Conservation (phyloP, 2,329 filamentous ascomycete species). For the Neopestalotiopsis clavispora region DNA sequence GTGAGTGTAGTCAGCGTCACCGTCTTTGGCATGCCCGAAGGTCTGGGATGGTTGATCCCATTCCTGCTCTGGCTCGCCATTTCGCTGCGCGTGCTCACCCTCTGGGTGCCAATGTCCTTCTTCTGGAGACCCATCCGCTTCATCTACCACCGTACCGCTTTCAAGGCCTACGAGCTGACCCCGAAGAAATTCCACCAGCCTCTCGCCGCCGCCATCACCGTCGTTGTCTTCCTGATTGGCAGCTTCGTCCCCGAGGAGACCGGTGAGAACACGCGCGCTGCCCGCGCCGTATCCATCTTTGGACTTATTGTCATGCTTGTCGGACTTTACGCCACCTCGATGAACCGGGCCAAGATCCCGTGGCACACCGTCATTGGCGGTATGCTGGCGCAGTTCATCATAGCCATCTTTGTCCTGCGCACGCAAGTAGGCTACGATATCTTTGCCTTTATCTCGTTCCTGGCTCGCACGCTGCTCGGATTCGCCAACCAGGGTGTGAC, state of each 20-base stretch:
- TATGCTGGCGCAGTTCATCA: slow-evolving; percentile 86
- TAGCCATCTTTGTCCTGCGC: slow-evolving; percentile 86
- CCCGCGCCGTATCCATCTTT: slow-evolving; percentile 81
- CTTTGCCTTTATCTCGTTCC: slow-evolving; percentile 83
- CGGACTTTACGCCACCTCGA: slow-evolving; percentile 72
- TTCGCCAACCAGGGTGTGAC: slow-evolving; percentile 75
- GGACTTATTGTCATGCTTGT: slow-evolving; percentile 75
- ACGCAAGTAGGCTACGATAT: slow-evolving; percentile 85
- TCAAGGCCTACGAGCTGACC: slow-evolving; percentile 62
- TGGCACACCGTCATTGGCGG: slow-evolving; percentile 88
- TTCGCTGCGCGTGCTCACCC: slow-evolving; percentile 73
- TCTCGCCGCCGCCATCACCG: slow-evolving; percentile 65
- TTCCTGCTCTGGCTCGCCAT: slow-evolving; percentile 82
- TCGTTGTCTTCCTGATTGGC: slow-evolving; percentile 78
- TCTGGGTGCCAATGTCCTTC: slow-evolving; percentile 72
- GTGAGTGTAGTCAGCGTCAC: slow-evolving; percentile 45
- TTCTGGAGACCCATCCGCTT: slow-evolving; percentile 70
- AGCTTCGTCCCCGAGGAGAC: slow-evolving; percentile 75
- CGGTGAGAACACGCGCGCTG: slow-evolving; percentile 76
- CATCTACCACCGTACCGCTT: slow-evolving; percentile 70
- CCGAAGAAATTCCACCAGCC: slow-evolving; percentile 70
- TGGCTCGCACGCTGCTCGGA: slow-evolving; percentile 75
- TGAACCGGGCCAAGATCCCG: slow-evolving; percentile 64
- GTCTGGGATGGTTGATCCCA: slow-evolving; percentile 80
- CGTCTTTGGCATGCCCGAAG: slow-evolving; percentile 69